Evolutionary conservation across 2,329 filamentous ascomycete species (phyloP).

Genomic region (Pseudogymnoascus sp.): DNA sequence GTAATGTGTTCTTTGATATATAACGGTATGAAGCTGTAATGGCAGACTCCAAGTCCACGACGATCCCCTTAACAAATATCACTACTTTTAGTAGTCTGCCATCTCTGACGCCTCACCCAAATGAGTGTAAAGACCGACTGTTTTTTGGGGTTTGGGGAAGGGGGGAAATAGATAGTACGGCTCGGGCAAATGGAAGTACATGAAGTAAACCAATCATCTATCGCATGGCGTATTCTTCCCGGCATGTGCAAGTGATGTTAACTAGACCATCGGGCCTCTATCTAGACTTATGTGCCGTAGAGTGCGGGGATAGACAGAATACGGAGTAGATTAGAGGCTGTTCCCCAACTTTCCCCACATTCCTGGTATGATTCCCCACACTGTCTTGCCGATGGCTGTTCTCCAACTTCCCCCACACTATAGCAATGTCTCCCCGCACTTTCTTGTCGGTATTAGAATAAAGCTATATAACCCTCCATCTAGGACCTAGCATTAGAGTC

Average conservation of each 20-base stretch:
- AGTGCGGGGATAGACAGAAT: neutral
- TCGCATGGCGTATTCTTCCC: too few relatives aligned
- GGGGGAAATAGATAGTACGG: too few relatives aligned
- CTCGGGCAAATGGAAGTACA: too few relatives aligned
- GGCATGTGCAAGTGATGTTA: neutral
- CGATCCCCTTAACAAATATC: neutral
- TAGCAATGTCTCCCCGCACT: neutral
- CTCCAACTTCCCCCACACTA: neutral
- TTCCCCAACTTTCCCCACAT: neutral
- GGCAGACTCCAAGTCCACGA: neutral
- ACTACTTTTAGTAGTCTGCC: neutral
- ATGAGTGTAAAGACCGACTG: neutral
- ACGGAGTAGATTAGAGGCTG: neutral
- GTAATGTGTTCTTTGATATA: neutral
- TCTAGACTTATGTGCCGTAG: neutral
- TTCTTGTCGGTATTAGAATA: neutral
- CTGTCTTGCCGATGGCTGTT: neutral
- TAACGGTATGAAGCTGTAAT: neutral
- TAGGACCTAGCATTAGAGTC: neutral
- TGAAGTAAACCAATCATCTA: too few relatives aligned
- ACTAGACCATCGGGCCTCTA: neutral
- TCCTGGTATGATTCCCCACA: neutral
- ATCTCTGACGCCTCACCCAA: neutral
- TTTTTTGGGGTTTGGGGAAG: neutral
- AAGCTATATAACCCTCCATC: neutral